Base-by-base conservation (phyloP, 2,329 filamentous ascomycete species). In the Xylariales sp. region DNA sequence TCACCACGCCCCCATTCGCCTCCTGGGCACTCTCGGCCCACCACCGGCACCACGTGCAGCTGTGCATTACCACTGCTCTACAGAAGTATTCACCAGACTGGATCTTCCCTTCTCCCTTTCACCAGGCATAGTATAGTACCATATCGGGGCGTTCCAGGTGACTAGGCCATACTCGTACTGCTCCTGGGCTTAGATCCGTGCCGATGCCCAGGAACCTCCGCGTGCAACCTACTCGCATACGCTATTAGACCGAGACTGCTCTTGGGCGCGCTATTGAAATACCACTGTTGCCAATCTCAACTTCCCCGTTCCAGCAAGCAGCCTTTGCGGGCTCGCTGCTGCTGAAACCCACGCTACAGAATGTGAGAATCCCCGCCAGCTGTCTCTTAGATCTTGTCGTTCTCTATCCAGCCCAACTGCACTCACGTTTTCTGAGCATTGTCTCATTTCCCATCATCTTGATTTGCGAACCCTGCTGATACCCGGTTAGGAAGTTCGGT, bases 401-500 rank as follows among this genome's bases (percentile, higher is more conserved):
- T 17, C 29, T 11, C 15, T 40, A 29, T 29, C 28, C 14, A 13
- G 35, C 13, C 15, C n/a, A 21, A 19, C 27, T 21, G 21, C 6
- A 37, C 17, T 17, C 19, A 15, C 16, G 13, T 19, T 23, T 11
- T 18, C 5, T 19, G 17, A 30, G 27, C 15, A 30, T 37, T 23
- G 32, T 29, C 7, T 33, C 33, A 16, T 16, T 23, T 35, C n/a
- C 40, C 18, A 30, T 18, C 32, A 20, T 13, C n/a, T n/a, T n/a
- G n/a, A n/a, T n/a, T 13, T 21, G 29, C 5, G 40, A 38, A 33
- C 27, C 19, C 37, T 18, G 38, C 53, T 57, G 46, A 58, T 40
- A 30, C 41, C 40, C 37, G 42, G 46, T 36, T 56, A 98, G 91
- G 93, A 98, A 98, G 79, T 98, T 98, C 72, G 93, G 93, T 65